Base-by-base conservation (phyloP, 768 basidiomycete species). In the Mycena galopus region DNA sequence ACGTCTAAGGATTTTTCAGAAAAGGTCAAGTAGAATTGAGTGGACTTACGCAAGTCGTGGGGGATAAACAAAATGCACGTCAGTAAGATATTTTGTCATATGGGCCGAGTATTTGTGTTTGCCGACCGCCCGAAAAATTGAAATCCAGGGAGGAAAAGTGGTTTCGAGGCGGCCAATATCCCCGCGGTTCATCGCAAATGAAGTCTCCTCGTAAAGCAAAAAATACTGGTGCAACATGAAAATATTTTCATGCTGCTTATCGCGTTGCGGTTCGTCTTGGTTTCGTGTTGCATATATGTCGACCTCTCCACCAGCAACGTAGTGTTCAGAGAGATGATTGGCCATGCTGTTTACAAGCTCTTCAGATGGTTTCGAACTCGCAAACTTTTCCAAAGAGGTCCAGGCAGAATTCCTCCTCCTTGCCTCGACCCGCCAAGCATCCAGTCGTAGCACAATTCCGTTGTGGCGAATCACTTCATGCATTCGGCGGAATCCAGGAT, bases 191-290 rank as follows among this genome's bases (percentile, higher is more conserved):
- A 81, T 81, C 1, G 76, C 73, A 55, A 78, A 72, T 0, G 74
- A 71, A 1, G 83, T 27, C 32, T 84, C 83, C 27, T 81, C 77
- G 50, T 85, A 84, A 0, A 84, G 76, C 3, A 83, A 29, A 0
- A 79, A 53, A 42, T 83, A 81, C 12, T 79, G 73, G 23, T 83
- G 76, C 0, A 72, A 27, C 0, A 81, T 58, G 27, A 80, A 29
- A 0, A 57, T 53, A 55, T 85, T 84, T 56, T 82, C 79, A 17
- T 67, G 71, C 14, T 79, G 75, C 35, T 77, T 14, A 50, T 83
- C 82, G 8, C 78, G 69, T 7, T 67, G 42, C 0, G 11, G n/a
- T 4, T 14, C 21, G 10, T 9, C 67, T 50, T 19, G 51, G 32
- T 1, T 55, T 53, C 11, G 35, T 30, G 0, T 57, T 19, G 8